These are phyloP conservation scores for Lecanicillium sp. DNA, from an alignment of 2,329 filamentous ascomycete species.

Conservation along the genomic window DNA sequence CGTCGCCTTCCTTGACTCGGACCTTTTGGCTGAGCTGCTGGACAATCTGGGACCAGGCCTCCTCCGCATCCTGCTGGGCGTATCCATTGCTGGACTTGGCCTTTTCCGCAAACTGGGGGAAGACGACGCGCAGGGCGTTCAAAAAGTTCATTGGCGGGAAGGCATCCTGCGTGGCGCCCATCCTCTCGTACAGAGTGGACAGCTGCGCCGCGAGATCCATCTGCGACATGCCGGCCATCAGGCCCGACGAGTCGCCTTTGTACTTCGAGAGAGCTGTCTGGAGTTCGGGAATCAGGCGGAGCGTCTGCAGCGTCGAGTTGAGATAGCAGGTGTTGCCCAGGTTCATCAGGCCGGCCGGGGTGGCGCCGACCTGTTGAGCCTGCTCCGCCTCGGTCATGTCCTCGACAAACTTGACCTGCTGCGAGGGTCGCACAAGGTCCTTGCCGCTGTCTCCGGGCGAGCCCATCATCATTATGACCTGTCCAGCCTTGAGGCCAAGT, in stretches of 20 bases:
- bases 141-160: constrained; percentile 80
- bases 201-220: constrained; percentile 71
- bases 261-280: constrained; percentile 68
- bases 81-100: constrained; percentile 75
- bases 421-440: constrained; percentile 63
- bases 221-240: constrained; percentile 40
- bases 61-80: constrained; percentile 97
- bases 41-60: constrained; percentile 95
- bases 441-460: constrained; percentile 63
- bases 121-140: constrained; percentile 66
- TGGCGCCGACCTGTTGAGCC: constrained; percentile 75
- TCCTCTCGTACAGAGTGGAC: constrained; percentile 76
- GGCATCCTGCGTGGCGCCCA: constrained; percentile 83
- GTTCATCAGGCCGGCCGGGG: constrained; percentile 81
- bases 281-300: constrained; percentile 84
- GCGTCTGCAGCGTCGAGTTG: constrained; percentile 91
- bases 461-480: constrained; percentile 94
- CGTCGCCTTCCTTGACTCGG: constrained; percentile 49
- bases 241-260: constrained; percentile 18
- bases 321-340: constrained; percentile 97
- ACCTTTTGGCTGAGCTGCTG: constrained; percentile 74
- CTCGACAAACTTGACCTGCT: constrained; percentile 81
- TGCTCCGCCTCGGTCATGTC: constrained; percentile 96
- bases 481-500: constrained; percentile 76
- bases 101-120: constrained; percentile 89